Percentiles rank a stretch among this genome's conserved stretches.
Conservation (phyloP, 2,329 filamentous ascomycete species). For the Beauveria sp. region DNA sequence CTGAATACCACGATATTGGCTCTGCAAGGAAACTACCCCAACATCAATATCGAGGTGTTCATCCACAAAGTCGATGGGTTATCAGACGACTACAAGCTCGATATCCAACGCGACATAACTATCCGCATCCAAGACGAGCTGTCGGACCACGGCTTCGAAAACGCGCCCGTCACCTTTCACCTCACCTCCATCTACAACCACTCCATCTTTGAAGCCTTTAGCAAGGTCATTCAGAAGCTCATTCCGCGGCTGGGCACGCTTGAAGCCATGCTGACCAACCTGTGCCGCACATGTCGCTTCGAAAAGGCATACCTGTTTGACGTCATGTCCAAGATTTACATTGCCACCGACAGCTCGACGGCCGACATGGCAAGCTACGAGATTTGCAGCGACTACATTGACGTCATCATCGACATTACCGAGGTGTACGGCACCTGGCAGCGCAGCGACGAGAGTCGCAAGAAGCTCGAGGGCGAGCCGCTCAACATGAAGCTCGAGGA, state of each 20-base stretch:
- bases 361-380: conserved; percentile 95
- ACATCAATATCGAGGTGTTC: conserved; percentile 96
- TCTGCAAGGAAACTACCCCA: conserved; percentile 79
- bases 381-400: conserved; percentile 97
- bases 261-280: conserved; percentile 86
- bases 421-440: conserved; percentile 83
- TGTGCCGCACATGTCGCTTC: conserved; percentile 89
- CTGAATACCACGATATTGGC: conserved; percentile 86
- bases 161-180: conserved; percentile 89
- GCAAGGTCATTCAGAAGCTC: conserved; percentile 95
- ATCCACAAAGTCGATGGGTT: conserved; percentile 99
- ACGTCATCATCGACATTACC: conserved; percentile 94
- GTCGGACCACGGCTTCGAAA: conserved; percentile 86
- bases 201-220: conserved; percentile 96
- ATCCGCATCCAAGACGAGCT: conserved; percentile 95
- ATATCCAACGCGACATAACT: conserved; percentile 93
- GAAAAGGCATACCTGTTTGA: conserved; percentile 98
- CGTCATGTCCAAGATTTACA: conserved; percentile 96
- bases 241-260: conserved; percentile 89
- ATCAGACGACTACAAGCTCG: conserved; percentile 90
- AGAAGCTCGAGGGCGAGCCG: conserved; percentile 49
- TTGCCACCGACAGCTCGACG: conserved; percentile 88
- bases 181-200: conserved; percentile 98
- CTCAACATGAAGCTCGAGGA: conserved; percentile 57
- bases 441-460: conserved; percentile 46